phyloP scores from a whole-genome alignment of 2,329 filamentous ascomycete species.

The Fusarium tuaranense region DNA sequence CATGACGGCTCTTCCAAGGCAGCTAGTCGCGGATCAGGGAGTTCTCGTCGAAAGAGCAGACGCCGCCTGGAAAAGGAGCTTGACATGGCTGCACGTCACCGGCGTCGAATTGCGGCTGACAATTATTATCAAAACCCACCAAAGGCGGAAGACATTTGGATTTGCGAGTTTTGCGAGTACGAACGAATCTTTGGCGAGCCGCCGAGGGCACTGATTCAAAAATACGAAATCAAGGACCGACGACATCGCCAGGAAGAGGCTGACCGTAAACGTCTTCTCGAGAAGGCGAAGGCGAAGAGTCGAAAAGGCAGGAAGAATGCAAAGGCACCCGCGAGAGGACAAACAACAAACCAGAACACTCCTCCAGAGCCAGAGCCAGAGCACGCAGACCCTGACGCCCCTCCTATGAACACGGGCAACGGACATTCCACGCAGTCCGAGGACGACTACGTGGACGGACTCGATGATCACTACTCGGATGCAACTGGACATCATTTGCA shows the following conservation, averaged over 20 bases:
- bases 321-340: slow-evolving; percentile 60
- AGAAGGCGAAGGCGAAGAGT: slow-evolving; percentile 95
- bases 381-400: slow-evolving; percentile 37
- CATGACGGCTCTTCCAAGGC: slow-evolving; percentile 53
- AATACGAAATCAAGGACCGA: slow-evolving; percentile 95
- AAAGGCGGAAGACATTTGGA: slow-evolving; percentile 81
- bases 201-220: slow-evolving; percentile 84
- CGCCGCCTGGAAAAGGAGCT: slow-evolving; percentile 79
- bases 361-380: slow-evolving; percentile 33
- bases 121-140: slow-evolving; percentile 82
- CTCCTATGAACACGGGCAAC: slow-evolving; percentile 41
- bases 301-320: slow-evolving; percentile 85
- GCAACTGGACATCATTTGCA: slow-evolving; percentile 27
- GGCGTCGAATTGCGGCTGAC: slow-evolving; percentile 81
- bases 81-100: slow-evolving; percentile 78
- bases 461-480: slow-evolving; percentile 45
- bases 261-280: slow-evolving; percentile 85
- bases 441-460: slow-evolving; percentile 52
- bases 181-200: slow-evolving; percentile 93
- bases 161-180: slow-evolving; percentile 98
- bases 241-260: slow-evolving; percentile 84
- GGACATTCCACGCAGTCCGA: slow-evolving; percentile 55
- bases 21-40: slow-evolving; percentile 44
- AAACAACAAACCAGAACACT: slow-evolving; percentile 37
- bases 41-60: slow-evolving; percentile 67